phyloP scores from a whole-genome alignment of 768 basidiomycete genomes.

The Pisolithus microcarpus region DNA sequence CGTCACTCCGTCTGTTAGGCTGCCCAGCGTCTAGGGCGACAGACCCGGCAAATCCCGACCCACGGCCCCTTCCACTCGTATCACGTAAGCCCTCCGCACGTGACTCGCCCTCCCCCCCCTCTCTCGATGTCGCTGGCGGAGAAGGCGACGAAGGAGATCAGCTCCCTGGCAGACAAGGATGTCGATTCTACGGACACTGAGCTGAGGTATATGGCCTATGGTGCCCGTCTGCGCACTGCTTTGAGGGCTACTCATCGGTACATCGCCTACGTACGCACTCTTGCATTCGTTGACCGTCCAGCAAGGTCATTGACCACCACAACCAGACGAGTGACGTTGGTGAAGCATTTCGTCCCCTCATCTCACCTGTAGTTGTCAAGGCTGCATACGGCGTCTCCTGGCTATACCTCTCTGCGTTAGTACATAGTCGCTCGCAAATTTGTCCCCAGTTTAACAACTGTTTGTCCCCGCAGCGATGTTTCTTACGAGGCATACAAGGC shows the following conservation, averaged over 20 bases:
- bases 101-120: background rate
- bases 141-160: conserved; percentile 42
- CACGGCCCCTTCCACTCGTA: background rate
- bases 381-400: conserved; percentile 79
- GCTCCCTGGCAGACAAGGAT: conserved; percentile 54
- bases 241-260: conserved; percentile 65
- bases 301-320: background rate
- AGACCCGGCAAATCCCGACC: conserved; percentile 9
- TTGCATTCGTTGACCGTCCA: background rate
- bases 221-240: conserved; percentile 69
- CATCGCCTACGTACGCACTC: conserved; percentile 59
- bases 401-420: conserved; percentile 65
- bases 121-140: conserved; percentile 8
- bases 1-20: background rate
- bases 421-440: background rate
- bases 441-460: background rate
- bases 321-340: conserved; percentile 73
- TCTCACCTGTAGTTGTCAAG: conserved; percentile 61
- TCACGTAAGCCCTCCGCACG: background rate
- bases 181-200: conserved; percentile 63
- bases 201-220: conserved; percentile 69
- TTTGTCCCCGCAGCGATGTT: conserved; percentile 45
- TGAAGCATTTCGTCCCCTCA: conserved; percentile 76
- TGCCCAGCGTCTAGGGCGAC: too few relatives aligned
- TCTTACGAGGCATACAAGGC: conserved; percentile 79